Conservation (phyloP, 441 rosid genomes). For the Populus hybrid region DNA sequence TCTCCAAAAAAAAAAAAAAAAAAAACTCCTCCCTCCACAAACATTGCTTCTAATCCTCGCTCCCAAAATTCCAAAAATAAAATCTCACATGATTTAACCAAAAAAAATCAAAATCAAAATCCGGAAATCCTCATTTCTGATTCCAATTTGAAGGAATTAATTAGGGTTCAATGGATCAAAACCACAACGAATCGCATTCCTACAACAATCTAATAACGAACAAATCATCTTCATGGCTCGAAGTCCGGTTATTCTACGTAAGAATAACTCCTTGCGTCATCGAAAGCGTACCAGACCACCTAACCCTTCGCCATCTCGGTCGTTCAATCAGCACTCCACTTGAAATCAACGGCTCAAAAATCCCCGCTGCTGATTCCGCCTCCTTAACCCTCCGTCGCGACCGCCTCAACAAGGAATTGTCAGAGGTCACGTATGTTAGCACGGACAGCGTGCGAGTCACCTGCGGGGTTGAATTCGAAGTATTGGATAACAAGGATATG, state of each 20-base stretch:
- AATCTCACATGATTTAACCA: background rate
- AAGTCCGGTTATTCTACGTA: constrained; percentile 76
- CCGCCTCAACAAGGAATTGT: constrained; percentile 61
- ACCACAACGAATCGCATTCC: constrained; percentile 37
- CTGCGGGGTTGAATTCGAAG: constrained; percentile 84
- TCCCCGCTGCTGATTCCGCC: constrained; percentile 60
- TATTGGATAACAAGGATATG: constrained; percentile 53
- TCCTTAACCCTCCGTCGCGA: constrained; percentile 70
- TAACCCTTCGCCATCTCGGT: constrained; percentile 68
- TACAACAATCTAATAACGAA: constrained; percentile 30
- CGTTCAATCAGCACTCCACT: constrained; percentile 70
- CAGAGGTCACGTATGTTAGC: constrained; percentile 82
- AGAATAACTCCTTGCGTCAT: constrained; percentile 59
- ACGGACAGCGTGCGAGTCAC: constrained; percentile 74
- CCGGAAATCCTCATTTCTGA: background rate
- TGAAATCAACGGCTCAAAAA: constrained; percentile 69
- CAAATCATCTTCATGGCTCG: constrained; percentile 58
- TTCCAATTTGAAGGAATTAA: background rate
- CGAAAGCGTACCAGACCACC: constrained; percentile 61
- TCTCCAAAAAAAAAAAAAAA: background rate
- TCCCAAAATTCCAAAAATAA: background rate
- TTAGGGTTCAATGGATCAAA: constrained; percentile 28
- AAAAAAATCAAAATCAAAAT: background rate
- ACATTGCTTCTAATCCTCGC: background rate
- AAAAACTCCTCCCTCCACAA: background rate